A percentile compares a stretch with the other conserved stretches of the same genome.
Evolutionary conservation across 306 rosid genomes (phyloP).

Genomic region (Cicer arietinum): DNA sequence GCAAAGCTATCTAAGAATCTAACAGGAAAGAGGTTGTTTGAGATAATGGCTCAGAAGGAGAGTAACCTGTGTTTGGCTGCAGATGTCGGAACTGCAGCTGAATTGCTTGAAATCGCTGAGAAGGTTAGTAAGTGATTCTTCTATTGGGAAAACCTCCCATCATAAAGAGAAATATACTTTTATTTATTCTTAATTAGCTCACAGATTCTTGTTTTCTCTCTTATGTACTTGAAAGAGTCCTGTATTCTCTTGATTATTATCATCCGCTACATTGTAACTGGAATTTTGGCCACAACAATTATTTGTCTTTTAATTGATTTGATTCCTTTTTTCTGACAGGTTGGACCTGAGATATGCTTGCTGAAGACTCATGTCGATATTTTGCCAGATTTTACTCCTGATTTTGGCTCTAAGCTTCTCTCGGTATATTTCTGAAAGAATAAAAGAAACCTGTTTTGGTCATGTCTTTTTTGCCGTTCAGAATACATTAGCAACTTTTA

Average conservation of each 20-base stretch:
- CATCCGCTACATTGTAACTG: constrained; percentile 11
- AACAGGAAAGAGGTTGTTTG: constrained; percentile 78
- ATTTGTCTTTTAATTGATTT: background rate
- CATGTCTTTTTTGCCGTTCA: background rate
- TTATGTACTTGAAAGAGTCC: background rate
- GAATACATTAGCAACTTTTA: constrained; percentile 18
- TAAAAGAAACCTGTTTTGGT: constrained; percentile 16
- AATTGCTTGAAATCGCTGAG: constrained; percentile 83
- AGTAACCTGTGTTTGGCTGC: constrained; percentile 87
- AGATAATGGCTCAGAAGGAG: constrained; percentile 81
- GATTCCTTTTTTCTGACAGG: constrained; percentile 51
- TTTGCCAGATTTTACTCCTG: constrained; percentile 89
- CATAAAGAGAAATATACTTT: background rate
- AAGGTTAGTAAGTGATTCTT: constrained; percentile 53
- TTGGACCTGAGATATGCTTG: constrained; percentile 93
- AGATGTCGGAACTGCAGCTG: constrained; percentile 83
- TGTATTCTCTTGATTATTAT: constrained; percentile 6
- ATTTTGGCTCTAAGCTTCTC: constrained; percentile 85
- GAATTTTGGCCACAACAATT: background rate
- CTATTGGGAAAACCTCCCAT: background rate
- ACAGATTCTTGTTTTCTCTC: constrained; percentile 13
- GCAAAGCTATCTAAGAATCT: constrained; percentile 79
- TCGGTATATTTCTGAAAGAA: constrained; percentile 55
- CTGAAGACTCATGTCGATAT: constrained; percentile 95
- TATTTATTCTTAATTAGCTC: background rate